Evolutionary conservation across 768 basidiomycete genomes (phyloP).

Genomic region (Trametes coccinea): DNA sequence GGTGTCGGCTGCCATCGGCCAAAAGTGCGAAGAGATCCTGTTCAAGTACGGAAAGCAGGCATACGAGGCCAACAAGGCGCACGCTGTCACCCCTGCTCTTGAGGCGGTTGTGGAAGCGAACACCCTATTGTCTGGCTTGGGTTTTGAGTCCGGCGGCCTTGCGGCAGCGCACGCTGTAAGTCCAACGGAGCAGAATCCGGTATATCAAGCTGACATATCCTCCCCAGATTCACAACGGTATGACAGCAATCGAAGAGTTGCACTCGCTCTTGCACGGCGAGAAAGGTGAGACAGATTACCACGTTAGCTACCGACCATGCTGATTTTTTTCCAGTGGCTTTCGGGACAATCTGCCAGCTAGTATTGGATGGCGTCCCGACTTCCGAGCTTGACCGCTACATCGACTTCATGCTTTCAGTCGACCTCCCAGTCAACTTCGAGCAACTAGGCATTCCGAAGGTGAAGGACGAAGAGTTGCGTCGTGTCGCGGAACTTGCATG

Average conservation of each 20-base stretch:
- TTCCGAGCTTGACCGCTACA: constrained; percentile 32
- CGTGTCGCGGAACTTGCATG: constrained; percentile 31
- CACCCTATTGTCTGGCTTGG: constrained; percentile 33
- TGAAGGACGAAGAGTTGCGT: constrained; percentile 31
- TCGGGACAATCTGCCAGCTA: constrained; percentile 34
- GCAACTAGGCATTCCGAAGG: constrained; percentile 32
- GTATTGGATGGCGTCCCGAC: constrained; percentile 28
- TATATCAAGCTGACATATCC: background rate
- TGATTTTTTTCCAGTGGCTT: constrained; percentile 26
- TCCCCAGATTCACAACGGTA: constrained; percentile 34
- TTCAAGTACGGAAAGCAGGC: constrained; percentile 35
- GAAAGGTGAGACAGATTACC: constrained; percentile 24
- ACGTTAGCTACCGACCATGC: background rate
- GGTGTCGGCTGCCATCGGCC: constrained; percentile 31
- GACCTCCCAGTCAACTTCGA: constrained; percentile 33
- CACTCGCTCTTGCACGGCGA: constrained; percentile 34
- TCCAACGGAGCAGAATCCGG: background rate
- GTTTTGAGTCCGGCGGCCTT: constrained; percentile 35
- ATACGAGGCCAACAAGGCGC: constrained; percentile 33
- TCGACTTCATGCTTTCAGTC: constrained; percentile 33
- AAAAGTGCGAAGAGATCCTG: constrained; percentile 37
- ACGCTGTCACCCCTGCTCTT: constrained; percentile 32
- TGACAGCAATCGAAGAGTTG: constrained; percentile 32
- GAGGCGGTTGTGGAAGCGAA: constrained; percentile 37
- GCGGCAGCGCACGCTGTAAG: constrained; percentile 36